Base-by-base conservation (phyloP, 441 rosid genomes). In the Bocquillonia castaneifolia region DNA sequence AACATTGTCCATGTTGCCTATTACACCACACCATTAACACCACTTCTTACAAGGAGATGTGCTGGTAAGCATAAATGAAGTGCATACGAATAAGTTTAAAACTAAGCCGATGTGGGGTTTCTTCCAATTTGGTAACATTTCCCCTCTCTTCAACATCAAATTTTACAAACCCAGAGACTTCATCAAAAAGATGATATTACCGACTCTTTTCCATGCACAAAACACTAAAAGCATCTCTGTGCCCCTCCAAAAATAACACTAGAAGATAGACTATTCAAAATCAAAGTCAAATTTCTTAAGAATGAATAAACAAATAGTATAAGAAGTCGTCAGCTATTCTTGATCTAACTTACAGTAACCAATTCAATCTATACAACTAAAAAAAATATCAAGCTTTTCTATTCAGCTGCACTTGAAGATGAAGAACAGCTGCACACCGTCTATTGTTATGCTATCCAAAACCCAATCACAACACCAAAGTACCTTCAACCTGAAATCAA, bases 121-220 rank as follows among this genome's bases (percentile, higher is more conserved):
- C 83, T 86, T 91, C 96, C 93, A 88, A 77, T 85, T 84, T 59
- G 74, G 78, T 73, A 84, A 84, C 90, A 88, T 86, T 76, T 84
- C 84, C 75, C 83, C 68, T 63, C 71, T 77, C 79, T 64, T 78
- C 81, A 73, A 69, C 37, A n/a, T 34, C 66, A 74, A 78, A 69
- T 57, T 59, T 58, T 26, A 68, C 42, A 62, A 76, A 77, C 53
- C 80, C 73, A 52, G 52, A 72, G 61, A 75, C 61, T 44, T 78
- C 84, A 83, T 68, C 71, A 71, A 76, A n/a, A n/a, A n/a, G 68
- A 63, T 59, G 71, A 64, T 72, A 62, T 66, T 60, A 70, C 77
- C 34, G 65, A 64, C 67, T 39, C 14, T 59, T 25, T 63, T 77
- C 67, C 72, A 78, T 68, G 72, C 66, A 66, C 39, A 72, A 36